phyloP scores from a whole-genome alignment of 2,329 filamentous ascomycete genomes.

The Aureobasidium namibiae region DNA sequence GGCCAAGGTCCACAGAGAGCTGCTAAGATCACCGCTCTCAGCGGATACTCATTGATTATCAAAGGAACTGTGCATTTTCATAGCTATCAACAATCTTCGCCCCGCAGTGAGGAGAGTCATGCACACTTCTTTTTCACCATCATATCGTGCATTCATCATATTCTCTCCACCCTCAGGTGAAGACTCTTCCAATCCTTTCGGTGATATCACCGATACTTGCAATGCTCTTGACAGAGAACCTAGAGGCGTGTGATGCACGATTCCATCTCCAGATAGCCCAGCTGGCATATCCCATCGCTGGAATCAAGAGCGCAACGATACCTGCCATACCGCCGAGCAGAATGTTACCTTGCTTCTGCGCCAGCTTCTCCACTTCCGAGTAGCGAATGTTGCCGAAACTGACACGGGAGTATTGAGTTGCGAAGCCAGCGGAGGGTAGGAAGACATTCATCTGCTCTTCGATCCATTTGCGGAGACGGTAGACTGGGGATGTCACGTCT shows the following conservation, averaged over 20 bases:
- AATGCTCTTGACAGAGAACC: constrained; percentile 1
- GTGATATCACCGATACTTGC: constrained; percentile 8
- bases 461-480: constrained; percentile 72
- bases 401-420: constrained; percentile 84
- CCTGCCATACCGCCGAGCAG: constrained; percentile 39
- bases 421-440: constrained; percentile 72
- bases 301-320: constrained; percentile 28
- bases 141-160: background rate
- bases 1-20: no score
- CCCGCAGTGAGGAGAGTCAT: no score
- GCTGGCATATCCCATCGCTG: constrained; percentile 22
- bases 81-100: no score
- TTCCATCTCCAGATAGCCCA: constrained; percentile 23
- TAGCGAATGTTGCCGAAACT: constrained; percentile 93
- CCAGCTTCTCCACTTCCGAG: constrained; percentile 66
- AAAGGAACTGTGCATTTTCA: no score
- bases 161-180: constrained; percentile 12
- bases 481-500: constrained; percentile 68
- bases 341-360: constrained; percentile 56
- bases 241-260: constrained; percentile 9
- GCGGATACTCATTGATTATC: no score
- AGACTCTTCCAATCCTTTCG: constrained; percentile 18
- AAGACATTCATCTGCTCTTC: constrained; percentile 77
- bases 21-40: no score
- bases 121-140: background rate